Evolutionary conservation across 2,329 filamentous ascomycete genomes (phyloP).

Genomic region (Myriosclerotinia duriaeana): DNA sequence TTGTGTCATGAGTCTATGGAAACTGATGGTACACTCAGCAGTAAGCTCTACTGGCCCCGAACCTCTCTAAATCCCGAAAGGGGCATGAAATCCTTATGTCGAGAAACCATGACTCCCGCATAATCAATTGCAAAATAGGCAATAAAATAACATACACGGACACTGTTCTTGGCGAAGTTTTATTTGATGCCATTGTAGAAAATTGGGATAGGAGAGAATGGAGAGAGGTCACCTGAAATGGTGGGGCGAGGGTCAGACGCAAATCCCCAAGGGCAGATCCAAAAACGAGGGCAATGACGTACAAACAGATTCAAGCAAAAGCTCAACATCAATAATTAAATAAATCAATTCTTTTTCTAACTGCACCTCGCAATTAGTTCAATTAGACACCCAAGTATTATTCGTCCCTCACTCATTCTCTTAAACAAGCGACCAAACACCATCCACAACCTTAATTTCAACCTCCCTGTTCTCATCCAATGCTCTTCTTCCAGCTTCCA

Average conservation of each 20-base stretch:
- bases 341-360: background rate
- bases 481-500: conserved; percentile 81
- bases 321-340: background rate
- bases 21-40: background rate
- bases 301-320: background rate
- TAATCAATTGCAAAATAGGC: background rate
- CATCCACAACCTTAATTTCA: conserved; percentile 66
- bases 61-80: background rate
- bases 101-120: background rate
- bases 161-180: background rate
- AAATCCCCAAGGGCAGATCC: background rate
- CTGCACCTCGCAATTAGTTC: conserved; percentile 5
- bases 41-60: background rate
- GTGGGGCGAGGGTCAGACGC: background rate
- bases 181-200: background rate
- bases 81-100: background rate
- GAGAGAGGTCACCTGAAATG: background rate
- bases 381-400: background rate
- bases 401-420: background rate
- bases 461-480: conserved; percentile 80
- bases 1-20: background rate
- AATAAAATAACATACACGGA: too few relatives aligned
- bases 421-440: conserved; percentile 62
- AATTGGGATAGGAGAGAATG: background rate
- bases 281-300: background rate